phyloP scores from a whole-genome alignment of 2,329 filamentous ascomycete genomes.

The Verruconis gallopava region DNA sequence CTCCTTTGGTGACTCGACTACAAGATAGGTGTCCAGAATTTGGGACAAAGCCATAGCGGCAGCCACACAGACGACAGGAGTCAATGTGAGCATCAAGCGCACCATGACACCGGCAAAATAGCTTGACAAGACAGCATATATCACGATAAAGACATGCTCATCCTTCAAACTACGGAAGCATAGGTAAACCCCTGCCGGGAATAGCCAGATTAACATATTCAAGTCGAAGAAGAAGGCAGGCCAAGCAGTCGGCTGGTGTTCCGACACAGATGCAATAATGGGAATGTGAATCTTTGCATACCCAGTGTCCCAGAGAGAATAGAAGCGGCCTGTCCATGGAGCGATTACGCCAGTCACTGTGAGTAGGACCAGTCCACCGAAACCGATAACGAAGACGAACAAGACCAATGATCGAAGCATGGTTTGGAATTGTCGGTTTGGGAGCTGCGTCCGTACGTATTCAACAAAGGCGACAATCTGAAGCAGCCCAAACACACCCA shows the following conservation, averaged over 20 bases:
- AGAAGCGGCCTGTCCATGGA: constrained; percentile 96
- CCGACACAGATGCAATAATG: constrained; percentile 98
- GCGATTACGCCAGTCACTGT: constrained; percentile 86
- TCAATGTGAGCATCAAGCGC: constrained; percentile 93
- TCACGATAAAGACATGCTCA: constrained; percentile 95
- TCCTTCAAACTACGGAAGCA: constrained; percentile 90
- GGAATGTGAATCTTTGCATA: constrained; percentile 99
- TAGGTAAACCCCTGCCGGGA: constrained; percentile 95
- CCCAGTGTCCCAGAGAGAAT: constrained; percentile 96
- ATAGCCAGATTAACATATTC: constrained; percentile 97
- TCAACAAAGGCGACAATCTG: constrained; percentile 89
- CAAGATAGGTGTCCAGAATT: constrained; percentile 77
- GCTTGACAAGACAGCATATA: constrained; percentile 90
- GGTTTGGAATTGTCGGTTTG: constrained; percentile 86
- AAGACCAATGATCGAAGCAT: constrained; percentile 68
- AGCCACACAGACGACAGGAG: constrained; percentile 88
- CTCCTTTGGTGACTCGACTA: constrained; percentile 47
- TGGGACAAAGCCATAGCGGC: constrained; percentile 79
- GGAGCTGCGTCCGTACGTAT: constrained; percentile 76
- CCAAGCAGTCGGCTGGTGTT: constrained; percentile 98
- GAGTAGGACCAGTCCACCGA: constrained; percentile 64
- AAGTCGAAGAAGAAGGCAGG: constrained; percentile 98
- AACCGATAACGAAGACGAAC: constrained; percentile 57
- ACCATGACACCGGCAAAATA: constrained; percentile 99
- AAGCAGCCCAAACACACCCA: constrained; percentile 89